phyloP scores from a whole-genome alignment of 2,329 filamentous ascomycete genomes.

The Curvularia sp. region DNA sequence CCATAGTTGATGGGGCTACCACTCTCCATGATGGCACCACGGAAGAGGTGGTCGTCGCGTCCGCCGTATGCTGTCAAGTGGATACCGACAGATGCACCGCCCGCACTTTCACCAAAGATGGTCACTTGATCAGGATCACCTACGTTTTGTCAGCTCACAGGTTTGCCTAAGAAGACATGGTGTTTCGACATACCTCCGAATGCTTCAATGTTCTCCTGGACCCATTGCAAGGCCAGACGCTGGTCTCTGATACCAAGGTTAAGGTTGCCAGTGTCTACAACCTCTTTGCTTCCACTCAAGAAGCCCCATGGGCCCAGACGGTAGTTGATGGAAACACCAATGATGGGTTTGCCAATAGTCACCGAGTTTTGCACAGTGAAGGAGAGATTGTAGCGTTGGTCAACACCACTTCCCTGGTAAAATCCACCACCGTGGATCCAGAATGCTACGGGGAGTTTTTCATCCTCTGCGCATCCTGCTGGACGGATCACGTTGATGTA shows the following conservation, averaged over 20 bases:
- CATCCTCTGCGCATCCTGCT: conserved; percentile 31
- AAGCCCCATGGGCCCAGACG: conserved; percentile 70
- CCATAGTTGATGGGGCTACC: conserved; percentile 50
- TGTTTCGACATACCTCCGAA: conserved; percentile 52
- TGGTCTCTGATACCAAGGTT: conserved; percentile 58
- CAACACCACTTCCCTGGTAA: conserved; percentile 57
- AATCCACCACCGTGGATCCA: conserved; percentile 65
- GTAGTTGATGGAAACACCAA: conserved; percentile 58
- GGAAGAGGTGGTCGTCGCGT: conserved; percentile 58
- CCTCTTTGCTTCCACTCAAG: conserved; percentile 55
- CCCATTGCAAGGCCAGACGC: conserved; percentile 56
- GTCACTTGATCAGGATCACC: conserved; percentile 54
- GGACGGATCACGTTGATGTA: conserved; percentile 63
- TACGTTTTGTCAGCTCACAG: conserved; percentile 39
- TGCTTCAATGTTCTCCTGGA: conserved; percentile 53
- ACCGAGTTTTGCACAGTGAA: conserved; percentile 58
- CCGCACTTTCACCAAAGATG: conserved; percentile 57
- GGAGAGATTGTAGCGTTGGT: conserved; percentile 61
- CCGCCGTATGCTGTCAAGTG: conserved; percentile 57
- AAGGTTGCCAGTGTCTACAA: conserved; percentile 54
- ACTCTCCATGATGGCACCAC: conserved; percentile 57
- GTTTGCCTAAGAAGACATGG: conserved; percentile 32
- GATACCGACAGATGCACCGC: conserved; percentile 55
- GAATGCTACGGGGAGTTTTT: conserved; percentile 61
- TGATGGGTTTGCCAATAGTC: conserved; percentile 57